Evolutionary conservation across 345 rosid species (phyloP).

Genomic region (Anacardium occidentale): DNA sequence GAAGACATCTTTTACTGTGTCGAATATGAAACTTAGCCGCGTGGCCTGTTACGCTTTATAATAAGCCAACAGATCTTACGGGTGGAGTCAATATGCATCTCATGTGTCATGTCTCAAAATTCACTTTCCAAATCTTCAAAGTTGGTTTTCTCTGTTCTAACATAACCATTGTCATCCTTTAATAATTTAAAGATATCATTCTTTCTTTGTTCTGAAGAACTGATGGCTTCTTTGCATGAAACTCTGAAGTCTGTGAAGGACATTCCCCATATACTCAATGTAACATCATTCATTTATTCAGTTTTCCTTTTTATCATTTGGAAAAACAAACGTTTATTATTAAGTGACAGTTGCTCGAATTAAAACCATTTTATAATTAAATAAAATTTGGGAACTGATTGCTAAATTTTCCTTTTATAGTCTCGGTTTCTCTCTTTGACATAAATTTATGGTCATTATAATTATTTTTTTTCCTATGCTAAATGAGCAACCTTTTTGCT

Average conservation of each 20-base stretch:
- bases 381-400: neutral
- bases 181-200: constrained; percentile 69
- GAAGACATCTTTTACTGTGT: constrained; percentile 21
- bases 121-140: neutral
- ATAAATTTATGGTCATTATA: neutral
- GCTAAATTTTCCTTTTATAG: neutral
- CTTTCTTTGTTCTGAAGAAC: constrained; percentile 77
- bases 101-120: neutral
- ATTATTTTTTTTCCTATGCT: neutral
- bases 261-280: constrained; percentile 74
- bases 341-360: neutral
- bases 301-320: constrained; percentile 11
- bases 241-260: constrained; percentile 92
- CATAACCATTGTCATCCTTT: constrained; percentile 32
- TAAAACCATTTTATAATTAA: neutral
- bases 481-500: constrained; percentile 10
- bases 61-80: neutral
- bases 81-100: neutral
- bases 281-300: constrained; percentile 24
- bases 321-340: constrained; percentile 4
- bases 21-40: constrained; percentile 15
- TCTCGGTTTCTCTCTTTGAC: neutral
- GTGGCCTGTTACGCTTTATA: constrained; percentile 6
- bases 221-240: constrained; percentile 70
- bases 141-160: neutral